Evolutionary conservation across 345 rosid genomes (phyloP).

Genomic region (Tarenaya hassleriana): DNA sequence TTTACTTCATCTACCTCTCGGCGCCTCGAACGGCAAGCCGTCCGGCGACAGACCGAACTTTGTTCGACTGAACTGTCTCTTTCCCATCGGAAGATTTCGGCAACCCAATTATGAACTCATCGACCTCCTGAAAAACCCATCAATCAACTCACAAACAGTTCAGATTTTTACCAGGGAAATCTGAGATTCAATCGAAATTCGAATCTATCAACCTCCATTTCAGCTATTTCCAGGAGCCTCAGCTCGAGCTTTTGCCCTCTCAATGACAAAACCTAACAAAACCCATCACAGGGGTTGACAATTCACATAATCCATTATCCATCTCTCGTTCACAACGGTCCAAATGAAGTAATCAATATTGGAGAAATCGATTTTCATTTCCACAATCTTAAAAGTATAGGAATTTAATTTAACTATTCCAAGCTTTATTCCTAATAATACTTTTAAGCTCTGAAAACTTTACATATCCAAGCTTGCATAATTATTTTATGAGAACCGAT

Average conservation of each 20-base stretch:
- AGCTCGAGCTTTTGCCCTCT: conserved; percentile 79
- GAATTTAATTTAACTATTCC: too few relatives aligned
- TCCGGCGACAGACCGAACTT: conserved; percentile 78
- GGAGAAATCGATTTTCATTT: too few relatives aligned
- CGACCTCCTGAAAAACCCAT: conserved; percentile 46
- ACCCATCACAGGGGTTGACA: conserved; percentile 12
- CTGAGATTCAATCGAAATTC: not conserved
- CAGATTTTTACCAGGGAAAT: not conserved
- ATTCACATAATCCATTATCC: too few relatives aligned
- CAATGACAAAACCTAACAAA: conserved; percentile 56
- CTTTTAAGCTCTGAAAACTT: too few relatives aligned
- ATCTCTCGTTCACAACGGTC: too few relatives aligned
- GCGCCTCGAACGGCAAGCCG: conserved; percentile 74
- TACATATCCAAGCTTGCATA: too few relatives aligned
- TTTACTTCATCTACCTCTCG: conserved; percentile 37
- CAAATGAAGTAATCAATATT: too few relatives aligned
- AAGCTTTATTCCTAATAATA: too few relatives aligned
- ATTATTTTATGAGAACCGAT: too few relatives aligned
- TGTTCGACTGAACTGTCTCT: conserved; percentile 77
- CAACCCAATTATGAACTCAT: conserved; percentile 80
- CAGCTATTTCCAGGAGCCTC: conserved; percentile 57
- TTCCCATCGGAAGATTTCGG: conserved; percentile 75
- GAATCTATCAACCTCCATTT: conserved; percentile 49
- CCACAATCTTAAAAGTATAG: too few relatives aligned
- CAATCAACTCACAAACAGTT: not conserved